Base-by-base conservation (phyloP, 2,329 filamentous ascomycete species). In the Colletotrichum theobromicola region DNA sequence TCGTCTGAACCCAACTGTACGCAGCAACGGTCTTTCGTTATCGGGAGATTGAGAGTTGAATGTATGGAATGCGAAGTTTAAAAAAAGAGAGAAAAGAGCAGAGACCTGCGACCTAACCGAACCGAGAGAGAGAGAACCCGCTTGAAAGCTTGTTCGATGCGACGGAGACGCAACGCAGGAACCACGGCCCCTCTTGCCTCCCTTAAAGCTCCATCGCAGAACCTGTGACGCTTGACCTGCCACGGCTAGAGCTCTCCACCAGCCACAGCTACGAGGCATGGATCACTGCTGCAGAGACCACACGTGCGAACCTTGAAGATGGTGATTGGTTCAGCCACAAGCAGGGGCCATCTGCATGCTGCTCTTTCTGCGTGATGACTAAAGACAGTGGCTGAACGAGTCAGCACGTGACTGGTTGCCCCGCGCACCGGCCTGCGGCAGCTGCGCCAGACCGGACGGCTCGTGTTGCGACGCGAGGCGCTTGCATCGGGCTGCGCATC, bases 81-180 rank as follows among this genome's bases (percentile, higher is more conserved):
- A 30, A 65, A 8, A 30, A 42, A 16, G n/a, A 69, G 57, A 26
- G 42, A n/a, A 62, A 26, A 63, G 64, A 55, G 28, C 12, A 35
- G 24, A 61, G 46, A 63, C 64, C 46, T 50, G 63, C 50, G 64
- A 64, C 66, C 55, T 61, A 67, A 58, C 50, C 50, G 55, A 68
- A 50, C 68, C 55, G 46, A 75, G 63, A 63, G 53, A 73, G 65
- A 74, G 32, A 57, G 62, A 75, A 64, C 69, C 72, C 63, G 72
- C 72, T 67, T 67, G 55, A 75, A 75, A 75, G 69, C 72, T 75
- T 72, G 72, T 75, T 63, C 46, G 69, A 67, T 63, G 53, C 68
- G 57, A 60, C 58, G 18, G 35, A 21, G 46, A 68, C 24, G 30
- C 46, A 53, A 30, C 16, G 37, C 57, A 21, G 34, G 42, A 35